Evolutionary conservation across 148 eudicot species (phyloP).

Genomic region (Chenopodium quinoa): DNA sequence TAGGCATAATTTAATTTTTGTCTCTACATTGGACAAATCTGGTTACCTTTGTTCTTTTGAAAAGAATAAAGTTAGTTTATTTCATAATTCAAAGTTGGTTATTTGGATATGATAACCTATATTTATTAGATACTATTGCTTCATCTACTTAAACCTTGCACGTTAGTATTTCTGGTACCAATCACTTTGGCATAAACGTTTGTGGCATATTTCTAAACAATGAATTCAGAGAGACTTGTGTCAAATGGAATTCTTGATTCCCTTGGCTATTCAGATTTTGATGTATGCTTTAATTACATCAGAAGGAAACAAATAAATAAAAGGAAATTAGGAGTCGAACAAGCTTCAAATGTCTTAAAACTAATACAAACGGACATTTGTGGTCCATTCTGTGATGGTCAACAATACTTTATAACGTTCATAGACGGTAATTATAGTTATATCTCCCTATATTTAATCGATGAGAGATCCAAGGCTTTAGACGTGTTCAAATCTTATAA

Average conservation of each 20-base stretch:
- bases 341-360: constrained; percentile 10
- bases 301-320: not conserved
- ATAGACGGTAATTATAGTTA: not conserved
- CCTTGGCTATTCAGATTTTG: constrained; percentile 6
- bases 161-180: not conserved
- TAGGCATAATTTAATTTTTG: constrained; percentile 7
- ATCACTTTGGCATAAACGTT: not conserved
- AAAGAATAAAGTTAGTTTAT: constrained; percentile 3
- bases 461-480: not conserved
- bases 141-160: not conserved
- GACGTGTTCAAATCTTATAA: constrained; percentile 16
- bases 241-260: constrained; percentile 5
- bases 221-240: constrained; percentile 17
- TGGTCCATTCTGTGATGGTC: constrained; percentile 19
- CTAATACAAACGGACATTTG: constrained; percentile 10
- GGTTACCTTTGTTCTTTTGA: constrained; percentile 16
- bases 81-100: constrained; percentile 4
- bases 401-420: constrained; percentile 12
- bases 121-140: not conserved
- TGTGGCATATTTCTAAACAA: constrained; percentile 7
- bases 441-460: not conserved
- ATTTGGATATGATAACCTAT: not conserved
- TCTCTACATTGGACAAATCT: constrained; percentile 6
- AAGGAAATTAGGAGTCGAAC: not conserved
- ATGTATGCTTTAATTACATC: not conserved